phyloP scores from a whole-genome alignment of 2,329 filamentous ascomycete species.

The Fusarium austroafricanum region DNA sequence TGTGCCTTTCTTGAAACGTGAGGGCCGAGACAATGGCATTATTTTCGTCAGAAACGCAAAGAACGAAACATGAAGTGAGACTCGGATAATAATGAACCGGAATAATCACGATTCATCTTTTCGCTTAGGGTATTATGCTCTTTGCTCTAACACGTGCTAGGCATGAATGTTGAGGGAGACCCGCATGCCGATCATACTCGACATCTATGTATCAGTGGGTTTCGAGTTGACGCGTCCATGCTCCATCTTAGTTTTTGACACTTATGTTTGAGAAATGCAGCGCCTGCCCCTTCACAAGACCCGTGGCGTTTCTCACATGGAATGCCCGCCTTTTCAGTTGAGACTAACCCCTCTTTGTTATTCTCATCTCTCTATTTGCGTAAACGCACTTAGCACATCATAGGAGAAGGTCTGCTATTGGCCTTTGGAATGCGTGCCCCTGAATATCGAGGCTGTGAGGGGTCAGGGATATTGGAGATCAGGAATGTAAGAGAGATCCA shows the following conservation, averaged over 20 bases:
- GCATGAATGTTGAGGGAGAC: constrained; percentile 17
- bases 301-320: constrained; percentile 10
- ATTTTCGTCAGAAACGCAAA: constrained; percentile 12
- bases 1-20: constrained; percentile 14
- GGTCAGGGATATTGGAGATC: constrained; percentile 25
- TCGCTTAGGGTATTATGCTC: neutral
- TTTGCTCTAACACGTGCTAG: constrained; percentile 12
- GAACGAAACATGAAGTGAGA: constrained; percentile 32
- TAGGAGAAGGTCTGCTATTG: constrained; percentile 10
- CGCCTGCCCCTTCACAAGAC: constrained; percentile 22
- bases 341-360: constrained; percentile 13
- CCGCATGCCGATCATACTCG: constrained; percentile 28
- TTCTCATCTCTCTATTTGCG: constrained; percentile 22
- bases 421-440: constrained; percentile 26
- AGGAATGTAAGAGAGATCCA: constrained; percentile 29
- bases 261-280: constrained; percentile 35
- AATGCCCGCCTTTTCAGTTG: constrained; percentile 12
- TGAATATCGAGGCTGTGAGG: constrained; percentile 37
- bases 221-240: constrained; percentile 40
- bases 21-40: constrained; percentile 6
- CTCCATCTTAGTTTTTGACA: constrained; percentile 15
- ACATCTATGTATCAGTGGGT: constrained; percentile 22
- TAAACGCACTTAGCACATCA: constrained; percentile 1
- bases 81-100: constrained; percentile 32
- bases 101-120: constrained; percentile 15